These are phyloP conservation scores for Malus asiatica DNA, from an alignment of 306 rosid species.

Conservation along the genomic window DNA sequence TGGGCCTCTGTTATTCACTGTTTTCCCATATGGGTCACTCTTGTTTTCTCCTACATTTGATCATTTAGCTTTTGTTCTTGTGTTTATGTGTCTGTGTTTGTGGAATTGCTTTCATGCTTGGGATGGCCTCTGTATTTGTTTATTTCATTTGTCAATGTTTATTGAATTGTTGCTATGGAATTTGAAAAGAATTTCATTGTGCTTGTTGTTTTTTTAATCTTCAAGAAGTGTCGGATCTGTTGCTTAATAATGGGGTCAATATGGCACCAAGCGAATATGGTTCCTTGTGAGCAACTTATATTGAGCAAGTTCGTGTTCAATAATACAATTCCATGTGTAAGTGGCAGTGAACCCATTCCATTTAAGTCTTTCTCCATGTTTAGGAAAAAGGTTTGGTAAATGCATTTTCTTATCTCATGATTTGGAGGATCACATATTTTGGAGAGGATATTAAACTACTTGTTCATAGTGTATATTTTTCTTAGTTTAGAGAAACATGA, in stretches of 20 bases:
- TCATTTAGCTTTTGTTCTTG: not conserved
- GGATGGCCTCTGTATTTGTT: no score
- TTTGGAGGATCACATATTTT: not conserved
- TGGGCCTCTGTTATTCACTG: no score
- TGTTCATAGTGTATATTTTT: not conserved
- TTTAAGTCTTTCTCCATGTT: no score
- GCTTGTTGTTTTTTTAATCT: not conserved
- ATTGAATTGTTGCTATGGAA: no score
- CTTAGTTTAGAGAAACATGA: not conserved
- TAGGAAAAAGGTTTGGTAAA: not conserved
- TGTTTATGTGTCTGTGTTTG: not conserved
- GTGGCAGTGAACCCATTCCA: no score
- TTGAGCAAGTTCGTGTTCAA: no score
- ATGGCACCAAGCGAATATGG: not conserved
- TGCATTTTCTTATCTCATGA: not conserved
- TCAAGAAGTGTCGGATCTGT: not conserved
- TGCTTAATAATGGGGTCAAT: not conserved
- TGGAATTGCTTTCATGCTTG: no score
- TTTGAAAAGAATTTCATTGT: not conserved
- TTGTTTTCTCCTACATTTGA: no score
- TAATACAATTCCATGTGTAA: no score
- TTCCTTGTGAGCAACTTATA: not conserved
- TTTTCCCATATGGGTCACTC: no score
- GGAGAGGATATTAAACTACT: not conserved
- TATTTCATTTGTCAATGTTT: no score